Evolutionary conservation across 345 rosid genomes (phyloP), one percentile per base, ranked within the genome.

Genomic region (Hibiscus mutabilis): DNA sequence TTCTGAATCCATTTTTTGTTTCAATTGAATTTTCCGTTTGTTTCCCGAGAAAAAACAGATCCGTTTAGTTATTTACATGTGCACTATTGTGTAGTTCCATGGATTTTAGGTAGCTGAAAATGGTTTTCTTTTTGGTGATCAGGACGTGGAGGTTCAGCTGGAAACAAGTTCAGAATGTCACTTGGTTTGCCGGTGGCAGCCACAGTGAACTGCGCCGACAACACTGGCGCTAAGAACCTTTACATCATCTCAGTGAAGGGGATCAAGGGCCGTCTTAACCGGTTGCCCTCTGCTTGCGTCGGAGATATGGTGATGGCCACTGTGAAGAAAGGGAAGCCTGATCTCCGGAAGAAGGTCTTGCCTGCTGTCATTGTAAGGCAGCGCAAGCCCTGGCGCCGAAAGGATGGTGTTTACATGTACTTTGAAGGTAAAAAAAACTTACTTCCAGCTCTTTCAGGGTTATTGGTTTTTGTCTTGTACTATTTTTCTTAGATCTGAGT

Each of bases 281-380:
- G 96, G n/a, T 70, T 93, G 77, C 98, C 98, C 2, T 89, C 97
- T 0, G 98, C 98, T 49, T 90, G 98, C 63, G 96, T 93, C 5
- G 98, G 98, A 4, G 97, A 91, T 60, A 93, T 93, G 98, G 96
- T 93, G 21, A 93, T 93, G 98, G 98, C 98, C 44, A 91, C 96
- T 0, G 97, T 93, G 37, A 93, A 93, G 88, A 91, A 93, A 64
- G 98, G 97, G 7, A 93, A 93, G 80, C 98, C 98, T 1, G 97
- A 91, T 67, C 93, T 91, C 51, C 82, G 98, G 86, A 91, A 93
- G 83, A 93, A 93, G 85, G 98, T 93, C 55, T 86, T 91, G 89
- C 97, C 98, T 0, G 97, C 97, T 1, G 98, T 93, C 83, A 87
- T 93, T 15, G 98, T 93, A 37, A 84, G 97, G 83, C 96, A 93